Conservation (phyloP, 176 grass and related monocot genomes). For the Eleusine coracana region DNA sequence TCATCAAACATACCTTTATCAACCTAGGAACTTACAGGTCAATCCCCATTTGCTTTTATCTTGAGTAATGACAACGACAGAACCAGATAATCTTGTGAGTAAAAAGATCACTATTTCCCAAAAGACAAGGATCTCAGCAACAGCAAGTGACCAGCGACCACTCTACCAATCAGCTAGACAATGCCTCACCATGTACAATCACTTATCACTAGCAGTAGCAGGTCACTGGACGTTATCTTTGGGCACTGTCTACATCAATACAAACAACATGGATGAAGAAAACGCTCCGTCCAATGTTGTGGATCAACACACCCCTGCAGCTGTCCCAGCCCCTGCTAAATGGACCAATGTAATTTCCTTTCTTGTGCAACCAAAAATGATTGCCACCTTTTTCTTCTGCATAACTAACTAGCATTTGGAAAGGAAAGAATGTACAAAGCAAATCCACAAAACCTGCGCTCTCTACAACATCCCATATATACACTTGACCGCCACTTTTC, state of each 20-base stretch:
- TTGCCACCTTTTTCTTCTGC: conserved; percentile 28
- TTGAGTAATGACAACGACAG: too few species aligned
- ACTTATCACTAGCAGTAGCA: not conserved
- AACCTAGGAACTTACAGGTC: too few species aligned
- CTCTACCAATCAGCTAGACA: conserved; percentile 16
- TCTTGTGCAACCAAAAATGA: conserved; percentile 32
- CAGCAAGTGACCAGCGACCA: not conserved
- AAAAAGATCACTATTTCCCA: too few species aligned
- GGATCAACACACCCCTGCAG: conserved; percentile 16
- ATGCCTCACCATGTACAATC: conserved; percentile 15
- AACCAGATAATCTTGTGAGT: too few species aligned
- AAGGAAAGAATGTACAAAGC: conserved; percentile 62
- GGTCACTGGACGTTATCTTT: conserved; percentile 29
- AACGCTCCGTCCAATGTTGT: not conserved
- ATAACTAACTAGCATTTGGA: conserved; percentile 52
- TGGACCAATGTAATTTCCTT: not conserved
- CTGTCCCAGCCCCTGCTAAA: conserved; percentile 23
- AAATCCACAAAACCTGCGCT: conserved; percentile 61
- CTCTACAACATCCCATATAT: conserved; percentile 43
- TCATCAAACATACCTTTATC: too few species aligned
- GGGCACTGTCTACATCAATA: conserved; percentile 27
- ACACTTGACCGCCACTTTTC: conserved; percentile 41
- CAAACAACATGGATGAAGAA: conserved; percentile 37
- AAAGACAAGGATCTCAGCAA: not conserved
- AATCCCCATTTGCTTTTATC: too few species aligned